These are phyloP conservation scores for Penicillium hesseltinei DNA, from an alignment of 2,329 filamentous ascomycete genomes.

Conservation along the genomic window DNA sequence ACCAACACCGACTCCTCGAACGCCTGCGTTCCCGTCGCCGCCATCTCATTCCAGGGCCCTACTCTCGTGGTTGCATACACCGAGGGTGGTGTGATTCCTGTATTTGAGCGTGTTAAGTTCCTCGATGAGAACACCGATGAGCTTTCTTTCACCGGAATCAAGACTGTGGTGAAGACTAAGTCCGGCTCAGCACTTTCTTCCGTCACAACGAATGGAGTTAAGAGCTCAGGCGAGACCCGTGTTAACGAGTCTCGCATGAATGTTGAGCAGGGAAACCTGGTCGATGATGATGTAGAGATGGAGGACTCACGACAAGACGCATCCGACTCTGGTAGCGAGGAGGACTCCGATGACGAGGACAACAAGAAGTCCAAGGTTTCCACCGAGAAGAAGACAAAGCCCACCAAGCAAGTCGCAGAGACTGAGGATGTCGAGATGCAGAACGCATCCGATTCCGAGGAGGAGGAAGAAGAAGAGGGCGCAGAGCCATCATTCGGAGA, in stretches of 20 bases:
- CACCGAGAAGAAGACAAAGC: slow-evolving; percentile 24
- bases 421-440: slow-evolving; percentile 45
- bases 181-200: slow-evolving; percentile 44
- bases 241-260: slow-evolving; percentile 59
- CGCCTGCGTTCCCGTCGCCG: slow-evolving; percentile 43
- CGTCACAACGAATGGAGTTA: slow-evolving; percentile 54
- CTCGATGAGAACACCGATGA: slow-evolving; percentile 46
- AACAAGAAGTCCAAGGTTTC: slow-evolving; percentile 14
- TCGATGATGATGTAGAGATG: slow-evolving; percentile 41
- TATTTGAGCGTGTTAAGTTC: slow-evolving; percentile 51
- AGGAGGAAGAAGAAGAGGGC: slow-evolving; percentile 42
- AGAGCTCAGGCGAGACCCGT: slow-evolving; percentile 50
- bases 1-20: slow-evolving; percentile 42
- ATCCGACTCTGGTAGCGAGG: slow-evolving; percentile 29
- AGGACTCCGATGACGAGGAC: slow-evolving; percentile 29
- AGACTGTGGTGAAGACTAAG: slow-evolving; percentile 47
- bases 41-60: slow-evolving; percentile 46
- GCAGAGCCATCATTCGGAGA: slow-evolving; percentile 79
- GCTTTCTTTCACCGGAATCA: slow-evolving; percentile 45
- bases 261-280: slow-evolving; percentile 51
- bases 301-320: slow-evolving; percentile 32
- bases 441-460: slow-evolving; percentile 31
- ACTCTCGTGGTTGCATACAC: slow-evolving; percentile 50
- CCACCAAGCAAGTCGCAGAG: slow-evolving; percentile 17
- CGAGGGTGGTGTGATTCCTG: slow-evolving; percentile 50